These are phyloP conservation scores for Casuarina cunninghamiana DNA, from an alignment of 306 rosid genomes.

Conservation along the genomic window DNA sequence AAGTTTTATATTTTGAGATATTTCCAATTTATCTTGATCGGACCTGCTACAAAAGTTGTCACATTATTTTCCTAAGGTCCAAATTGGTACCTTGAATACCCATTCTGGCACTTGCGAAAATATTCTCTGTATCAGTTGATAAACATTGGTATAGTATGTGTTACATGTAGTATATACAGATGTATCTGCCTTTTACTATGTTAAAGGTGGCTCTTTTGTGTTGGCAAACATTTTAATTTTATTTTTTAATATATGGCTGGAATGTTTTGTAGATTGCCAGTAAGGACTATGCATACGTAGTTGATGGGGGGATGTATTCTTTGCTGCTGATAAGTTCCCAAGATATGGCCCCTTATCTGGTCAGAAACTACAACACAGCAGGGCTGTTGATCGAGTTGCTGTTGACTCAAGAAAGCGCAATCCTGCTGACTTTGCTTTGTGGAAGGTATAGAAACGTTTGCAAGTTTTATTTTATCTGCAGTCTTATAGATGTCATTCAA, in stretches of 20 bases:
- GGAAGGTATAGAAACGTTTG: constrained; percentile 65
- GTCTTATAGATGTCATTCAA: constrained; percentile 12
- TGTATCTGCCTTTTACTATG: neutral
- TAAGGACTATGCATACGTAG: constrained; percentile 65
- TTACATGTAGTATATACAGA: too few relatives aligned
- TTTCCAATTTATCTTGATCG: too few relatives aligned
- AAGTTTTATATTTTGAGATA: too few relatives aligned
- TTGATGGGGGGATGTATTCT: constrained; percentile 87
- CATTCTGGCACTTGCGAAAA: too few relatives aligned
- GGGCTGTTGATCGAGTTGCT: constrained; percentile 95
- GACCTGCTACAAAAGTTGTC: too few relatives aligned
- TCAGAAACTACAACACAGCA: constrained; percentile 70
- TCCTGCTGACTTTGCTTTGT: constrained; percentile 92
- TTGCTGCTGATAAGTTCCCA: constrained; percentile 75
- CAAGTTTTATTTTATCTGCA: constrained; percentile 17
- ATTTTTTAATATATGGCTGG: constrained; percentile 6
- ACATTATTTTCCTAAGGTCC: too few relatives aligned
- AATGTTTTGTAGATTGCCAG: constrained; percentile 66
- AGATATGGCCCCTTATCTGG: constrained; percentile 83
- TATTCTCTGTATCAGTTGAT: too few relatives aligned
- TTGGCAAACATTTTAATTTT: too few relatives aligned
- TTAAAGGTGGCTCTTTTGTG: neutral
- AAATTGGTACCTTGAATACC: too few relatives aligned
- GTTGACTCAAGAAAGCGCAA: constrained; percentile 80
- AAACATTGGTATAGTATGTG: too few relatives aligned